A percentile compares a stretch with the other conserved stretches of the same genome.
Conservation (phyloP, 2,329 filamentous ascomycete species). For the Ophiocordyceps camponoti-rufipedis region DNA sequence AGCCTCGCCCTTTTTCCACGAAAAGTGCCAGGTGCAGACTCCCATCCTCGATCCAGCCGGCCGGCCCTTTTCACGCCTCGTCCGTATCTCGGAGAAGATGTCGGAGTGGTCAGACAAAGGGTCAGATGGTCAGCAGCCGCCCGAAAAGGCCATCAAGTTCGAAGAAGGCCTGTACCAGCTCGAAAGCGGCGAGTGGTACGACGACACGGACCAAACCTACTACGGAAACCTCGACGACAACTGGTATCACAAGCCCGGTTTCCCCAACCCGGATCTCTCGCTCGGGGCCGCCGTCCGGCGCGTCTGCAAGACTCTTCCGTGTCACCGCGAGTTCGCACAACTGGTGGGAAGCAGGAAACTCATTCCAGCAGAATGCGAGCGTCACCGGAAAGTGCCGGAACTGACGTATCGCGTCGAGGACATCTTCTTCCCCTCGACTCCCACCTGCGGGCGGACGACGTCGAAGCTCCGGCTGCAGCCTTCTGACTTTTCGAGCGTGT, state of each 20-base stretch:
- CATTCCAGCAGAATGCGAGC: background rate
- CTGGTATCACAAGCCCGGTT: background rate
- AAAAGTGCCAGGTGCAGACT: background rate
- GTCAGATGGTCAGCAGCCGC: background rate
- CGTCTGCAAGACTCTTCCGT: background rate
- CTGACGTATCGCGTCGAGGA: background rate
- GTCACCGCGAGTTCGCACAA: background rate
- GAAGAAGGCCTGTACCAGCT: background rate
- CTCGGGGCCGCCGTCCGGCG: background rate
- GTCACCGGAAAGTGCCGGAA: background rate
- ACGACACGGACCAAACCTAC: background rate
- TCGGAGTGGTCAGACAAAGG: too few relatives aligned
- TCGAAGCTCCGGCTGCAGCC: background rate
- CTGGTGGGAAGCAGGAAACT: background rate
- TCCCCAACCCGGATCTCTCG: background rate
- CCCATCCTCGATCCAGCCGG: background rate
- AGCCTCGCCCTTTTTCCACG: background rate
- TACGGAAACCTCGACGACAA: background rate
- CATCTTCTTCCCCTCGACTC: background rate
- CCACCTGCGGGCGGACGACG: background rate
- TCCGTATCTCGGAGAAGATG: slow-evolving; percentile 1
- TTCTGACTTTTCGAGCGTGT: background rate
- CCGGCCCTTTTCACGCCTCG: background rate
- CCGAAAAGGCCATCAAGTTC: background rate
- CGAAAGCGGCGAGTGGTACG: slow-evolving; percentile 1